A percentile compares a stretch with the other conserved stretches of the same genome.
Conservation (phyloP, 257 asterid genomes). For the Jaltomata sinuosa region DNA sequence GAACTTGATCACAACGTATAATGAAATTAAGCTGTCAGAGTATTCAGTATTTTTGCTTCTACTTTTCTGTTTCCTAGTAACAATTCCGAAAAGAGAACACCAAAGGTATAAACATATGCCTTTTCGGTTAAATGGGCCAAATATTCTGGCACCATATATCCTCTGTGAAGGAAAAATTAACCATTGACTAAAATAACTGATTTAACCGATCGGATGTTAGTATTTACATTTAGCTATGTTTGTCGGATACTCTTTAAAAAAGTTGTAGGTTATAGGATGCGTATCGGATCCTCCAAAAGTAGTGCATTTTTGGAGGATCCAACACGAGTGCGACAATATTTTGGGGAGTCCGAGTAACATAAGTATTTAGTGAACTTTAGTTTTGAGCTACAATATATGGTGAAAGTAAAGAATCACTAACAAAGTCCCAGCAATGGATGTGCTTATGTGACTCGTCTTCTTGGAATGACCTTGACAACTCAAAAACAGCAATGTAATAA, state of each 20-base stretch:
- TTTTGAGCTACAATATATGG: background rate
- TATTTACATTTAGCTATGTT: too few species aligned
- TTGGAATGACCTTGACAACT: slow-evolving; percentile 65
- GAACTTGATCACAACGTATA: slow-evolving; percentile 22
- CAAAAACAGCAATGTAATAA: slow-evolving; percentile 79
- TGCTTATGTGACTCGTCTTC: slow-evolving; percentile 69
- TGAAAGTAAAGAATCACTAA: slow-evolving; percentile 18
- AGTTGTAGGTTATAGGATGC: too few species aligned
- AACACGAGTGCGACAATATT: too few species aligned
- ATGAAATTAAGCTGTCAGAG: slow-evolving; percentile 40
- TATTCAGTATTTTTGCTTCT: slow-evolving; percentile 41
- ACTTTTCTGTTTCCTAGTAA: slow-evolving; percentile 50
- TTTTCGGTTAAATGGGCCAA: slow-evolving; percentile 11
- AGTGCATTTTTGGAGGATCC: too few species aligned
- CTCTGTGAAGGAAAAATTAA: slow-evolving; percentile 3
- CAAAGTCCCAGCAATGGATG: slow-evolving; percentile 74
- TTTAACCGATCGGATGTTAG: too few species aligned
- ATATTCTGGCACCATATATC: slow-evolving; percentile 26
- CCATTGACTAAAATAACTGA: too few species aligned
- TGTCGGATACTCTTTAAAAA: too few species aligned
- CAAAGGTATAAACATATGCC: slow-evolving; percentile 40
- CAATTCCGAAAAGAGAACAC: slow-evolving; percentile 59
- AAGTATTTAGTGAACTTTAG: background rate
- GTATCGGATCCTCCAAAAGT: too few species aligned
- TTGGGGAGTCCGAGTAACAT: too few species aligned